Evolutionary conservation across 2,329 filamentous ascomycete genomes (phyloP).

Genomic region (Botrytis sinoallii): DNA sequence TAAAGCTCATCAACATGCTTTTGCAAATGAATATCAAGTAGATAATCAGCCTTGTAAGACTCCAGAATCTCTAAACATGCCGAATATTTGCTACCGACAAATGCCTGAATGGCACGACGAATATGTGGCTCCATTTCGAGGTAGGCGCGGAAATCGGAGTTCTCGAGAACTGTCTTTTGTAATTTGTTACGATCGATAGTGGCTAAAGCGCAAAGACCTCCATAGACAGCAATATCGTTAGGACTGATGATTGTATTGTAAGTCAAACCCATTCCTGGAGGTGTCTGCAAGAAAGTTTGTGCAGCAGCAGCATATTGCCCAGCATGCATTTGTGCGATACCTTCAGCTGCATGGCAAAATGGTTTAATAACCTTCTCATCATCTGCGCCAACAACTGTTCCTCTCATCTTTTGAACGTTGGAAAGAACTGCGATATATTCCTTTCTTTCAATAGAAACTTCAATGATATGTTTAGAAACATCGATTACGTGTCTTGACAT

Average conservation of each 20-base stretch:
- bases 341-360: constrained; percentile 55
- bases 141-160: constrained; percentile 75
- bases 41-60: constrained; percentile 76
- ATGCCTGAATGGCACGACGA: constrained; percentile 83
- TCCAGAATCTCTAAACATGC: constrained; percentile 80
- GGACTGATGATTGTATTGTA: constrained; percentile 72
- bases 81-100: constrained; percentile 87
- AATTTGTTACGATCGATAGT: constrained; percentile 80
- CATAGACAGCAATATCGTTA: constrained; percentile 91
- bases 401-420: constrained; percentile 65
- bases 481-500: constrained; percentile 80
- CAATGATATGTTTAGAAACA: constrained; percentile 75
- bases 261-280: constrained; percentile 47
- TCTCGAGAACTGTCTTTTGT: constrained; percentile 74
- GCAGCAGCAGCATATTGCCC: constrained; percentile 66
- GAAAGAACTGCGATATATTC: constrained; percentile 71
- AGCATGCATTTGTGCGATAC: constrained; percentile 57
- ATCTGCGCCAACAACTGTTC: constrained; percentile 40
- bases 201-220: constrained; percentile 83
- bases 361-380: constrained; percentile 49
- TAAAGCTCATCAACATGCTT: constrained; percentile 70
- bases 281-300: constrained; percentile 52
- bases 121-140: constrained; percentile 93
- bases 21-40: constrained; percentile 84
- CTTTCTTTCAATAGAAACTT: constrained; percentile 69